Evolutionary conservation across 2,329 filamentous ascomycete genomes (phyloP), one percentile per base, ranked within the genome.

Genomic region (Fusarium sp.): DNA sequence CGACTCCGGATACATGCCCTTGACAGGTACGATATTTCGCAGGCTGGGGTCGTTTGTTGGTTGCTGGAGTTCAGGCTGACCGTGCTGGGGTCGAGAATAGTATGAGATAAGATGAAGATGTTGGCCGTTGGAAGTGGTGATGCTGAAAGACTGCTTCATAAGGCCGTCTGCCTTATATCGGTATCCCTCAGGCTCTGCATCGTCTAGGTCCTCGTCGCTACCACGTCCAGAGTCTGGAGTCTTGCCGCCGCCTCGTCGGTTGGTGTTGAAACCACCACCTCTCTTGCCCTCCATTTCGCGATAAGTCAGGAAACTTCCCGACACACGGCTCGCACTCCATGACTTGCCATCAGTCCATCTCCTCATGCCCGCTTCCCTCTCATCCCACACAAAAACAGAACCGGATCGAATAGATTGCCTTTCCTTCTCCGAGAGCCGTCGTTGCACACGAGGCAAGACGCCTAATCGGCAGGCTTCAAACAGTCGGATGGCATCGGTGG

Each of bases 71-170:
- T 91, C 91, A 60, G 89, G 86, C 27, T 90, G 86, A 33, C 88
- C 88, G 5, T 92, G 88, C 60, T 93, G 89, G 27, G 92, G 92
- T 56, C 94, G 88, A 5, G 94, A 92, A 80, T 94, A 98, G 82
- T 99, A 99, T 73, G 95, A 97, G 81, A 99, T 99, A 51, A 99
- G 87, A 81, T 99, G 96, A 3, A 99, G 88, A 77, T 98, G 96
- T 74, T 97, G 94, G 69, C 93, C 75, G 37, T 86, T 90, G 2
- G 92, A 93, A 2, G 96, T 98, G 22, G 94, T 97, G 81, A 99
- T 98, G 82, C 95, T 98, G 85, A 98, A 99, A 0, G 96, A 98
- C 81, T 99, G 96, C 86, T 99, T 99, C 94, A 98, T 97, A 6
- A 99, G 86, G 1, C 96, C 96, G 75, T 99, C 96, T 11, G 91